Evolutionary conservation across 192 early-diverging fungal species (phyloP), one percentile per base, ranked within the genome.

Genomic region (Dimargaris xerosporica): DNA sequence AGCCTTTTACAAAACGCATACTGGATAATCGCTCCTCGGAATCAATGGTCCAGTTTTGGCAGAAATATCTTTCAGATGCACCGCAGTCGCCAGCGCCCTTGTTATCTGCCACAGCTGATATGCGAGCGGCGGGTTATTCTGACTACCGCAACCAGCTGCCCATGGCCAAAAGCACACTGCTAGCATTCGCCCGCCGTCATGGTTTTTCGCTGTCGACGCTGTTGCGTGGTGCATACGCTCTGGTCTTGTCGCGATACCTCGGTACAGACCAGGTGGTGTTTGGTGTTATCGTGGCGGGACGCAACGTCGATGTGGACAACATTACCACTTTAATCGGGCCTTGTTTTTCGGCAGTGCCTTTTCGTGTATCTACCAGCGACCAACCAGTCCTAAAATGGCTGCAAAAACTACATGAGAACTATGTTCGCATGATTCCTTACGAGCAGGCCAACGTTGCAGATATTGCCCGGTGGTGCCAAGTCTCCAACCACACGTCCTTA

Each of bases 151-250:
- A 16, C 17, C 13, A 19, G 12, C 6, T 59, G 19, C 15, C 13
- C 56, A 16, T 59, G 3, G 13, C 29, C 56, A 59, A 59, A 41
- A 13, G 31, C 1, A 0, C 6, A 10, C 16, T 59, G 13, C 5
- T 16, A 16, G 31, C 13, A 3, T 15, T 10, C 41, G 12, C 34
- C 6, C 56, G 0, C 12, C 12, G 0, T 42, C 19, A n/a, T 34
- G 34, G 41, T 19, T 13, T 59, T 1, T 7, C 56, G 15, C 39
- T 59, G 12, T 11, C 56, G 2, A 59, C 56, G 13, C 17, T 59
- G 19, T 39, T 59, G 16, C 26, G 31, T 19, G 56, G 31, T 34
- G 41, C 56, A 28, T 59, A 59, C 39, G 56, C 56, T 34, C 30
- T 59, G 30, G 56, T 59, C 0, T 13, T 59, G 30, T 19, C 16